Conservation (phyloP, 768 basidiomycete genomes). For the Termitomyces sp. region DNA sequence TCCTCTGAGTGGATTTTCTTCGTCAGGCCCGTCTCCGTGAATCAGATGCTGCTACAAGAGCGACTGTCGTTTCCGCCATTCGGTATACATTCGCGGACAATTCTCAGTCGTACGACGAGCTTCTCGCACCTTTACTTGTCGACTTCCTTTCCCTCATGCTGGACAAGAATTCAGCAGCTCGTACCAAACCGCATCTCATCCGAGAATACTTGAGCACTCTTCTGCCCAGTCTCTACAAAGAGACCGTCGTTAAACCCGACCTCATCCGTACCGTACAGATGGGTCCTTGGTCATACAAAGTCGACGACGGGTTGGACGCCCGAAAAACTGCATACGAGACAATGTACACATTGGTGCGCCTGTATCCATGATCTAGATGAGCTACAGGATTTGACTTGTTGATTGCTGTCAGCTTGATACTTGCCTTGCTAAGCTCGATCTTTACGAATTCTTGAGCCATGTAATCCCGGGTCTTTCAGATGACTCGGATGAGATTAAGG, state of each 20-base stretch:
- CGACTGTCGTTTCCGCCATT: conserved; percentile 90
- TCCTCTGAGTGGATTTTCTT: neutral
- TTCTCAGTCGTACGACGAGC: conserved; percentile 81
- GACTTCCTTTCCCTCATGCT: conserved; percentile 90
- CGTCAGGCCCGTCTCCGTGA: conserved; percentile 64
- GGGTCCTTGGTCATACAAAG: conserved; percentile 96
- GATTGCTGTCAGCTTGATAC: conserved; percentile 69
- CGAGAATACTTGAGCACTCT: conserved; percentile 76
- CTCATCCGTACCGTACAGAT: conserved; percentile 91
- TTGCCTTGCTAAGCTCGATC: conserved; percentile 82
- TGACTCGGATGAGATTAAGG: conserved; percentile 95
- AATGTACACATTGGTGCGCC: conserved; percentile 88
- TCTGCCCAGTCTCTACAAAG: conserved; percentile 80
- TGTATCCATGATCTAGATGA: neutral
- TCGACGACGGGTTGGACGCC: conserved; percentile 94
- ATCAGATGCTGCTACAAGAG: conserved; percentile 66
- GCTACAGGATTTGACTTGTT: neutral
- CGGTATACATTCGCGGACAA: conserved; percentile 93
- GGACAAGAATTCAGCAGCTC: conserved; percentile 91
- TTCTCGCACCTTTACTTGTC: conserved; percentile 82
- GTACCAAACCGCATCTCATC: conserved; percentile 90
- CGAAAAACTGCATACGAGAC: conserved; percentile 98
- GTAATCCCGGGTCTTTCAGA: conserved; percentile 84
- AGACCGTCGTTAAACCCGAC: conserved; percentile 75
- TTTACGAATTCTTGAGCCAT: conserved; percentile 78